Evolutionary conservation across 2,329 filamentous ascomycete genomes (phyloP), one percentile per base, ranked within the genome.

Genomic region (Sporothrix inflata): DNA sequence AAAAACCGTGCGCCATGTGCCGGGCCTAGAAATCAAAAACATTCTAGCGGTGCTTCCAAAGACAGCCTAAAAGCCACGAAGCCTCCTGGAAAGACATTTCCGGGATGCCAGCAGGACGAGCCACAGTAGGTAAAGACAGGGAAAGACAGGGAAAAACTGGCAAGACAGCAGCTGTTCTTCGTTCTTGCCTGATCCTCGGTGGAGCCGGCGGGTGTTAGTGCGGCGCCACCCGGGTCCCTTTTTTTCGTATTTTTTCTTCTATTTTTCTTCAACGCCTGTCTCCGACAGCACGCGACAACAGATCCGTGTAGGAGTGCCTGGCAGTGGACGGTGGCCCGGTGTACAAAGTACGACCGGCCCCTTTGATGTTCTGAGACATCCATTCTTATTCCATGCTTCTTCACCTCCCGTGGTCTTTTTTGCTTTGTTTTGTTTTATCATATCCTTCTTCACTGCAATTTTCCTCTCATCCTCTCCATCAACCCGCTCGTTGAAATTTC

Each of bases 1-100:
- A 45, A 16, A 60, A 38, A n/a, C 55, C 55, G 55, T 40, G 55
- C 55, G 55, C 55, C 55, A 61, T 61, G 30, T 61, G 30, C 55
- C 55, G 55, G 30, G 55, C 34, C 30, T 61, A 61, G 55, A 60
- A 60, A 38, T 60, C 27, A 60, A n/a, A 60, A n/a, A 9, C 55
- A n/a, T 60, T 60, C 30, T 60, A 60, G 53, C 24, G 53, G 27
- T 57, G 24, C 27, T 57, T 57, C 27, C 24, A 38, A 19, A 61
- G 55, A 61, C 55, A 40, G 55, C 34, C 55, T n/a, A 61, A n/a
- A 63, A 14, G n/a, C n/a, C n/a, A 4, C 21, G n/a, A 63, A n/a
- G 38, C 21, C n/a, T 38, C 27, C 19, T 38, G 55, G 9, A 38
- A 60, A 38, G 34, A 30, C 16, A 40, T 61, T 38, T 21, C 55